phyloP scores from a whole-genome alignment of 192 early-diverging fungal genomes.

The Rhizoclosmatium globosum region DNA sequence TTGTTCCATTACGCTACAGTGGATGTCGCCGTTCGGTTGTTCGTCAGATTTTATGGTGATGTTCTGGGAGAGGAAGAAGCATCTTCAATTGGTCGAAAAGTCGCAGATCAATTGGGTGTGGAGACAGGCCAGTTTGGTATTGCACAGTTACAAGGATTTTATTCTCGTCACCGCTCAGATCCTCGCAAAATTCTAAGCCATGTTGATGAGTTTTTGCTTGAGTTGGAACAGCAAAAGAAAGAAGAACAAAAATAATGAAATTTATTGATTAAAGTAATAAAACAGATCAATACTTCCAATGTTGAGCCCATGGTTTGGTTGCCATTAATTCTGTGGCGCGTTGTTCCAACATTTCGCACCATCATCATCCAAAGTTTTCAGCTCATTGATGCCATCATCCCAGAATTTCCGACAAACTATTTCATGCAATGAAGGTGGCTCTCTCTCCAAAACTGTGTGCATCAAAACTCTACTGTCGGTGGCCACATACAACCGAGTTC shows the following conservation, averaged over 20 bases:
- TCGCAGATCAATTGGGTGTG: slow-evolving; percentile 51
- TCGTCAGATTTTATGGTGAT: slow-evolving; percentile 77
- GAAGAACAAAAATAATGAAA: neutral
- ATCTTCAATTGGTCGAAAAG: slow-evolving; percentile 28
- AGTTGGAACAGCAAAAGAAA: slow-evolving; percentile 9
- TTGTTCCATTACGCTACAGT: slow-evolving; percentile 77
- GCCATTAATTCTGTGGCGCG: neutral
- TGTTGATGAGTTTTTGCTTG: slow-evolving; percentile 36
- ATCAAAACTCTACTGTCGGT: slow-evolving; percentile 26
- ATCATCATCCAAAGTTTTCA: neutral
- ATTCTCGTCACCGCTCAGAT: slow-evolving; percentile 78
- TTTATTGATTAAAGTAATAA: neutral
- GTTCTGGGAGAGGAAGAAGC: slow-evolving; percentile 49
- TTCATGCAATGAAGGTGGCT: neutral
- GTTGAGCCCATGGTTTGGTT: slow-evolving; percentile 7
- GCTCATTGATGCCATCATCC: neutral
- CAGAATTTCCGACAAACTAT: slow-evolving; percentile 1
- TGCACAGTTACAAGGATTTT: slow-evolving; percentile 88
- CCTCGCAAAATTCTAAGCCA: slow-evolving; percentile 66
- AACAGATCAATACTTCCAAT: slow-evolving; percentile 8
- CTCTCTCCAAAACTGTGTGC: slow-evolving; percentile 3
- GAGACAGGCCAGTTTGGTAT: slow-evolving; percentile 56
- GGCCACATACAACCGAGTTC: slow-evolving; percentile 9
- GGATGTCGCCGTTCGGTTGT: slow-evolving; percentile 76
- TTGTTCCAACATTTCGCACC: neutral